phyloP scores from a whole-genome alignment of 208 protist species.

The Ichthyophonus hoferi region DNA sequence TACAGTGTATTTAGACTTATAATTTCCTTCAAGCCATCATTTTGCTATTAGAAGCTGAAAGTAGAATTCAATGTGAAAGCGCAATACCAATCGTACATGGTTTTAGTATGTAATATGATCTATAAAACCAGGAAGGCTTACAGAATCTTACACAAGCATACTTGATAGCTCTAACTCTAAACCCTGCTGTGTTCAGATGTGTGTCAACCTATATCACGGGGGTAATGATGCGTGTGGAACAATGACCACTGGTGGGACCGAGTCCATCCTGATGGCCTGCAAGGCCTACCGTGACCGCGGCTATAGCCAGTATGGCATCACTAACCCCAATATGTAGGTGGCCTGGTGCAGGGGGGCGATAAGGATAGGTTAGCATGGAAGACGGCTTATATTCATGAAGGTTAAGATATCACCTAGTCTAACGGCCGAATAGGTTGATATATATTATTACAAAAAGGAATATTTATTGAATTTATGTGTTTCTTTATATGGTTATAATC shows the following conservation, averaged over 20 bases:
- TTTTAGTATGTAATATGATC: background rate
- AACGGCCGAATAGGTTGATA: too few relatives aligned
- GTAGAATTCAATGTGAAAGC: background rate
- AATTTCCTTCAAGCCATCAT: background rate
- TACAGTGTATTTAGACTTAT: background rate
- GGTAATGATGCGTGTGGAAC: constrained; percentile 81
- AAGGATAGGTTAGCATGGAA: too few relatives aligned
- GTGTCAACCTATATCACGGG: constrained; percentile 84
- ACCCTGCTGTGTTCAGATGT: constrained; percentile 88
- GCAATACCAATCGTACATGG: background rate
- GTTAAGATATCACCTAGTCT: too few relatives aligned
- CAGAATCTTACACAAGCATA: background rate
- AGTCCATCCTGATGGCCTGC: constrained; percentile 92
- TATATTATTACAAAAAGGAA: too few relatives aligned
- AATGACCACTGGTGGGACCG: constrained; percentile 85
- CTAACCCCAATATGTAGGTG: constrained; percentile 73
- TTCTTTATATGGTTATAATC: too few relatives aligned
- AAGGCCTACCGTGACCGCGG: constrained; percentile 88
- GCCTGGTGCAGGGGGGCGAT: too few relatives aligned
- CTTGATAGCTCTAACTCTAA: constrained; percentile 67
- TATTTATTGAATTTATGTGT: too few relatives aligned
- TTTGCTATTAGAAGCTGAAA: background rate
- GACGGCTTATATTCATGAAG: too few relatives aligned
- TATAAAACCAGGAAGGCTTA: background rate
- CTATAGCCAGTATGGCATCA: constrained; percentile 66